Evolutionary conservation across 768 basidiomycete genomes (phyloP).

Genomic region (Boletales sp.): DNA sequence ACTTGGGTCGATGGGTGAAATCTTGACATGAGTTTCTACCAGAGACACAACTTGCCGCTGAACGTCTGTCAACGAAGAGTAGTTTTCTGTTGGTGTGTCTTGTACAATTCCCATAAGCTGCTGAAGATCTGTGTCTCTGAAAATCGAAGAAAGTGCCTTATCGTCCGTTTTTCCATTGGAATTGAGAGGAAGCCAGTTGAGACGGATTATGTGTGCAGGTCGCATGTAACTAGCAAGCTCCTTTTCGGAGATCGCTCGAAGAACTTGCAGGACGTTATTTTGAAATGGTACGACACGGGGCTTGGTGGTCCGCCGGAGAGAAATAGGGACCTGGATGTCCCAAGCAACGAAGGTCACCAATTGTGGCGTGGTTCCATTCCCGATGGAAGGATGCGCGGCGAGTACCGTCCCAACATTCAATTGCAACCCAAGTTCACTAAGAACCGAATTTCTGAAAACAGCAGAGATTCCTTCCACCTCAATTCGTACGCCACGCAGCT

Average conservation of each 20-base stretch:
- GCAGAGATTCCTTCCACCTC: slow-evolving; percentile 51
- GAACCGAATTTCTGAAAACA: slow-evolving; percentile 29
- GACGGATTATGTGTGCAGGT: slow-evolving; percentile 45
- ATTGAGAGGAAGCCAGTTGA: slow-evolving; percentile 47
- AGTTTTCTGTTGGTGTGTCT: neutral
- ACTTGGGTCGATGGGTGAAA: slow-evolving; percentile 16
- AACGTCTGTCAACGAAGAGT: slow-evolving; percentile 14
- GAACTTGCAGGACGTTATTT: slow-evolving; percentile 26
- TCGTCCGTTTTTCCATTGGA: slow-evolving; percentile 34
- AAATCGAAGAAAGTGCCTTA: slow-evolving; percentile 26
- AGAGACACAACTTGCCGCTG: slow-evolving; percentile 37
- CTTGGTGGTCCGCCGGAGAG: slow-evolving; percentile 34
- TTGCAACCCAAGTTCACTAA: slow-evolving; percentile 12
- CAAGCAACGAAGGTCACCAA: slow-evolving; percentile 46
- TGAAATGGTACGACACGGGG: slow-evolving; percentile 28
- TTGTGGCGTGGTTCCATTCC: slow-evolving; percentile 32
- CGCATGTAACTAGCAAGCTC: slow-evolving; percentile 51
- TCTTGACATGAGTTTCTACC: slow-evolving; percentile 22
- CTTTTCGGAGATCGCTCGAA: slow-evolving; percentile 33
- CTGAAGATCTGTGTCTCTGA: slow-evolving; percentile 20
- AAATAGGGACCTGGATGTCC: slow-evolving; percentile 34
- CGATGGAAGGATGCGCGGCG: slow-evolving; percentile 41
- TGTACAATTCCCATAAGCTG: slow-evolving; percentile 14
- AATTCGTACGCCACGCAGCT: slow-evolving; percentile 51
- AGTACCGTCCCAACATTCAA: slow-evolving; percentile 43